Base-by-base conservation (phyloP, 139 green algal genomes). In the Chlorokybus atmophyticus region DNA sequence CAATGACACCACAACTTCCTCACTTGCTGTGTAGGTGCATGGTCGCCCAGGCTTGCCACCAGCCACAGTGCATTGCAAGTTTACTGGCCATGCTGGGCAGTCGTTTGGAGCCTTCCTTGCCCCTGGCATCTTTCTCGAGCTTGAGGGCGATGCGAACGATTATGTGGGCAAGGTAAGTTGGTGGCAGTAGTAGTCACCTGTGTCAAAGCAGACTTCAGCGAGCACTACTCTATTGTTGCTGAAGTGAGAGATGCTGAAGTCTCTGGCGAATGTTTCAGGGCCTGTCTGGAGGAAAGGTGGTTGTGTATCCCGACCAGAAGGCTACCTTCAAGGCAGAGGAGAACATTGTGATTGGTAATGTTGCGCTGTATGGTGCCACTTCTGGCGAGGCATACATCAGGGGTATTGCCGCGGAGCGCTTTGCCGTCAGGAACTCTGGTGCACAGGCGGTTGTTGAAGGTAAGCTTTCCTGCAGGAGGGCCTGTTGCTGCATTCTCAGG, bases 121-220 rank as follows among this genome's bases (percentile, higher is more conserved):
- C 71, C 56, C 40, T 17, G 86, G 87, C 29, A 82, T 95, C 55
- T 86, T 75, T 0, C 60, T 95, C 19, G 79, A 92, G 64, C 70
- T 95, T 17, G 84, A 93, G 71, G 87, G 87, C 2, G 87, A 95
- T 50, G 80, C 87, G 38, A 95, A 95, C 62, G 87, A 95, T 75
- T 95, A 95, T 51, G 87, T 95, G 3, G 87, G 82, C 68, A 95
- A 95, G 80, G n/a, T n/a, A n/a, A n/a, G n/a, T n/a, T n/a, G n/a
- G n/a, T n/a, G n/a, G n/a, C 73, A n/a, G n/a, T n/a, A n/a, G n/a
- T n/a, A n/a, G n/a, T n/a, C n/a, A n/a, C n/a, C n/a, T n/a, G n/a
- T n/a, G n/a, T n/a, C n/a, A n/a, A n/a, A n/a, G n/a, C n/a, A n/a
- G 68, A 54, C 2, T 57, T 14, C 19, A 41, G n/a, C 17, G 5